Evolutionary conservation across 148 eudicot species (phyloP).

Genomic region (Silene latifolia): DNA sequence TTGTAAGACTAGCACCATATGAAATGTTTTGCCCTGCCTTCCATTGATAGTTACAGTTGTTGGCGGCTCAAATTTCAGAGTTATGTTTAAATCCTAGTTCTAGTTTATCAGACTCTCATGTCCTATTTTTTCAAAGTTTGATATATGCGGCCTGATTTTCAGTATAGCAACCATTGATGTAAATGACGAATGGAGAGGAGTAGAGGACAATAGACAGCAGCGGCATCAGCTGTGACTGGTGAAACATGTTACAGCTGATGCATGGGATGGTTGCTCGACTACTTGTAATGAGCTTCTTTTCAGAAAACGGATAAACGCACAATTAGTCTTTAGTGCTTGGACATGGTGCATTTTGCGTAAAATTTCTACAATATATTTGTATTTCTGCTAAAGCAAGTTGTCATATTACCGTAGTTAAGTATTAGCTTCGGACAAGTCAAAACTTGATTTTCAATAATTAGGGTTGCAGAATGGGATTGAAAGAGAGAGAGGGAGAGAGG

Average conservation of each 20-base stretch:
- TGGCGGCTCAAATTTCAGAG: neutral
- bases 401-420: neutral
- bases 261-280: constrained; percentile 76
- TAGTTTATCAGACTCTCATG: neutral
- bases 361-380: neutral
- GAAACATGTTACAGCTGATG: too few relatives aligned
- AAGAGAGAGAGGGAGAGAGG: too few relatives aligned
- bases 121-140: neutral
- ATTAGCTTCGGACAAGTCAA: too few relatives aligned
- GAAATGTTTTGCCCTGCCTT: neutral
- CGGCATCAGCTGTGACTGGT: neutral
- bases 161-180: neutral
- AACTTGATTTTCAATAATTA: too few relatives aligned
- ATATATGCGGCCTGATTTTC: neutral
- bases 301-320: constrained; percentile 52
- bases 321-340: constrained; percentile 9
- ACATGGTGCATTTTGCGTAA: neutral
- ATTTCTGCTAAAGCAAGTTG: neutral
- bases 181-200: neutral
- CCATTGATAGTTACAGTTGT: neutral
- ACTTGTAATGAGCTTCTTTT: constrained; percentile 41
- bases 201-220: neutral
- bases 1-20: constrained; percentile 3
- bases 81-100: too few relatives aligned
- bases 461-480: too few relatives aligned